Conservation (phyloP, 1,284 basidiomycete genomes). For the Naganishia albida region DNA sequence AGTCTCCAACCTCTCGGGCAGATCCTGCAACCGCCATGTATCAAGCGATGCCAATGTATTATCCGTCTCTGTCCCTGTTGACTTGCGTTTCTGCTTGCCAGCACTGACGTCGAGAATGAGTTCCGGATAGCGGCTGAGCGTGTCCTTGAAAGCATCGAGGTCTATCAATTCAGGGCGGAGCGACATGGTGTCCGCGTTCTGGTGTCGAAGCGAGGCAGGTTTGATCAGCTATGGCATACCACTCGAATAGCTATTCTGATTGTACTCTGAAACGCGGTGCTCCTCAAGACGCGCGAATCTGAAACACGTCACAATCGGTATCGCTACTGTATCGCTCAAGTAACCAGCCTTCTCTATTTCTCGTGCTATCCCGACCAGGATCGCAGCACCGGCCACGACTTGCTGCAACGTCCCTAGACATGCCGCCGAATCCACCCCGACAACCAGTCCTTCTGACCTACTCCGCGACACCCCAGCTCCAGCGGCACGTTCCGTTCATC, state of each 20-base stretch:
- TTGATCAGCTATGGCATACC: too few species aligned
- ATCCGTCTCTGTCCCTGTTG: background rate
- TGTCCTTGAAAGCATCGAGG: slow-evolving; percentile 2
- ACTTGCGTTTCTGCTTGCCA: slow-evolving; percentile 20
- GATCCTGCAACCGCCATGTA: slow-evolving; percentile 7
- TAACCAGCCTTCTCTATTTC: background rate
- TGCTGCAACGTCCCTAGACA: background rate
- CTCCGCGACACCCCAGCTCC: slow-evolving; percentile 17
- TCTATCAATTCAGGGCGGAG: slow-evolving; percentile 5
- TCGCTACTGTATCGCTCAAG: background rate
- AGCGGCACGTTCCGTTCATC: slow-evolving; percentile 57
- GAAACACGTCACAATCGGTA: slow-evolving; percentile 16
- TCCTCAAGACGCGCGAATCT: slow-evolving; percentile 10
- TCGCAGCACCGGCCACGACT: background rate
- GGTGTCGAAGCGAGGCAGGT: background rate
- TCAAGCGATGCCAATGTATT: slow-evolving; percentile 20
- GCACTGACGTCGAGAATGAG: slow-evolving; percentile 3
- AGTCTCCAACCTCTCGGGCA: background rate
- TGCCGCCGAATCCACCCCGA: slow-evolving; percentile 8
- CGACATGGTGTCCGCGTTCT: background rate
- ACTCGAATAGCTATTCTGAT: too few species aligned
- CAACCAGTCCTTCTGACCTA: slow-evolving; percentile 27
- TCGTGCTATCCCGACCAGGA: background rate
- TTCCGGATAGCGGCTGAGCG: slow-evolving; percentile 1
- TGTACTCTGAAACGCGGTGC: background rate